phyloP scores from a whole-genome alignment of 2,329 filamentous ascomycete genomes.

The Cercospora sojina region DNA sequence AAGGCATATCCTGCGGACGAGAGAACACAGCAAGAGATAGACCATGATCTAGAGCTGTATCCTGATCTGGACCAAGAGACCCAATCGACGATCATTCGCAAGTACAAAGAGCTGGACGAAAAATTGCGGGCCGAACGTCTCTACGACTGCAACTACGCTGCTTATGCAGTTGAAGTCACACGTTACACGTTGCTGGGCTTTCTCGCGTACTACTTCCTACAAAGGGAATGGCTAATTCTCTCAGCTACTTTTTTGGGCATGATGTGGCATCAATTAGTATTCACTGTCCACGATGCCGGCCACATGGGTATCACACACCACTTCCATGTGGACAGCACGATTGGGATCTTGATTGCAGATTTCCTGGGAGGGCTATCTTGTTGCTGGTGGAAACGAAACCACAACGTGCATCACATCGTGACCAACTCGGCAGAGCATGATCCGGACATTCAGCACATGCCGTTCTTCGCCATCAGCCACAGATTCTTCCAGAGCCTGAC shows the following conservation, averaged over 20 bases:
- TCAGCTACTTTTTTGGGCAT: constrained; percentile 75
- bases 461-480: constrained; percentile 66
- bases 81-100: constrained; percentile 72
- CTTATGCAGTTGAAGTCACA: constrained; percentile 71
- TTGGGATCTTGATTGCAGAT: constrained; percentile 88
- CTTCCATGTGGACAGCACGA: constrained; percentile 76
- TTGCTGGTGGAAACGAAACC: constrained; percentile 96
- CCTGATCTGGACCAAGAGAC: constrained; percentile 71
- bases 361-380: constrained; percentile 85
- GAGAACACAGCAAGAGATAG: constrained; percentile 71
- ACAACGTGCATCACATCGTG: constrained; percentile 95
- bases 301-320: constrained; percentile 97
- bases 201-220: constrained; percentile 55
- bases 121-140: constrained; percentile 72
- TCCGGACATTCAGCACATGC: constrained; percentile 80
- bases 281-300: constrained; percentile 89
- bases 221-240: constrained; percentile 48
- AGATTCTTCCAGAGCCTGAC: constrained; percentile 63
- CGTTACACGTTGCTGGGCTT: constrained; percentile 70
- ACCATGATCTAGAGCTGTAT: constrained; percentile 75
- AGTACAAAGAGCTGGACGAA: constrained; percentile 76
- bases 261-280: constrained; percentile 93
- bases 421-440: constrained; percentile 95
- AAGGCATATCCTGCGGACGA: constrained; percentile 60
- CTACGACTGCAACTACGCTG: constrained; percentile 78